Percentiles rank a stretch among this genome's conserved stretches.
These are phyloP conservation scores for Paracamarosporium sp. DNA, from an alignment of 2,329 filamentous ascomycete species.

Conservation along the genomic window DNA sequence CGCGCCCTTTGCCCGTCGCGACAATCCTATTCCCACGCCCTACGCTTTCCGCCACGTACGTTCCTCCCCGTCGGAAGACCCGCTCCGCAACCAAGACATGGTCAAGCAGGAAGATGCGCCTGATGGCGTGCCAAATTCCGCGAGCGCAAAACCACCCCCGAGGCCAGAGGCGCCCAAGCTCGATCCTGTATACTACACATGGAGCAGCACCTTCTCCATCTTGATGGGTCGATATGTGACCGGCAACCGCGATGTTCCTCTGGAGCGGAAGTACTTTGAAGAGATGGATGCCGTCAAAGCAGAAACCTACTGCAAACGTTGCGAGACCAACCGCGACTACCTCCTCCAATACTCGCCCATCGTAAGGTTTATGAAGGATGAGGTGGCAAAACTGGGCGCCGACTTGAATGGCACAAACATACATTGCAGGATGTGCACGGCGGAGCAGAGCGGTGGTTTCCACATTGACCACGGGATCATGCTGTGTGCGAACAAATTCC, in stretches of 20 bases:
- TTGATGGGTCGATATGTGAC: slow-evolving; percentile 66
- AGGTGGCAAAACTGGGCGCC: slow-evolving; percentile 80
- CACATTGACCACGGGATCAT: slow-evolving; percentile 85
- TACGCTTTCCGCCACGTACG: slow-evolving; percentile 1
- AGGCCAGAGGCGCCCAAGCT: slow-evolving; percentile 30
- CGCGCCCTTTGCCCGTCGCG: slow-evolving; percentile 15
- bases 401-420: slow-evolving; percentile 77
- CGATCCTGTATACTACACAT: slow-evolving; percentile 59
- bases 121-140: slow-evolving; percentile 27
- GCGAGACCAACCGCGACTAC: slow-evolving; percentile 83
- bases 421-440: slow-evolving; percentile 79
- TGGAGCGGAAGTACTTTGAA: slow-evolving; percentile 71
- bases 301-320: slow-evolving; percentile 77
- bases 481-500: slow-evolving; percentile 90
- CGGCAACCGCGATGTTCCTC: slow-evolving; percentile 30
- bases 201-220: slow-evolving; percentile 87
- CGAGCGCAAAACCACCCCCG: slow-evolving; percentile 12
- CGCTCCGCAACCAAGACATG: slow-evolving; percentile 21
- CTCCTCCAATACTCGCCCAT: slow-evolving; percentile 83
- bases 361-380: slow-evolving; percentile 84
- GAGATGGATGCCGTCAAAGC: slow-evolving; percentile 78
- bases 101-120: slow-evolving; percentile 32
- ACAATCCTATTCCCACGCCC: slow-evolving; percentile 6
- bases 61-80: not conserved
- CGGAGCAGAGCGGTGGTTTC: slow-evolving; percentile 81